Base-by-base conservation (phyloP, 441 rosid genomes). In the Melastoma candidum region DNA sequence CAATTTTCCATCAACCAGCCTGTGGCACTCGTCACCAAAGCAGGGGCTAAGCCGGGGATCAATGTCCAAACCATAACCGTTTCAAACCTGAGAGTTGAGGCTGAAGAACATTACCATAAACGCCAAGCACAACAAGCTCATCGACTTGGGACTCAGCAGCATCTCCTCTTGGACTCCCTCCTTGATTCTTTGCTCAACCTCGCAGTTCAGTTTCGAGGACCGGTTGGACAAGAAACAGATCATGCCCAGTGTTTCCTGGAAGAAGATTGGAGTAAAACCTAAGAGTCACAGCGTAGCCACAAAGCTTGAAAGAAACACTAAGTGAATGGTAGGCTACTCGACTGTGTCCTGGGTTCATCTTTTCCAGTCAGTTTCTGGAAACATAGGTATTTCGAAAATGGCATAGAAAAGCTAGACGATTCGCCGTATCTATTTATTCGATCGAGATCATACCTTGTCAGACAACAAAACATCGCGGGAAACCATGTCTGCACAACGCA, bases 71-170 rank as follows among this genome's bases (percentile, higher is more conserved):
- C 87, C 53, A 56, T 63, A 71, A 74, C 74, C 3, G 90, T 92
- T 52, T 96, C 98, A 9, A 92, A 92, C 67, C 98, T 95, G 9
- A 74, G 98, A 72, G 98, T 87, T 12, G 96, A 87, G 70, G 94
- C 98, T 7, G 98, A 92, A 69, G 96, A 92, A 56, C 98, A 92
- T 70, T 92, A 92, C 73, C 87, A 92, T 85, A 17, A 92, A 87
- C 51, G 96, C 98, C 49, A 92, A 82, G 76, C 96, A 85, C 63
- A 87, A 95, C 7, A 85, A 92, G 74, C 89, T 92, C 24, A 72
- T 92, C 54, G 98, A 92, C 57, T 69, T 92, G 64, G 98, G 98
- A 56, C 94, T 92, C 45, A 60, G 79, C 98, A 94, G 17, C 98
- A 83, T 64, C 78, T 85, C 63, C 89, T 92, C 14, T 85, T 89